A percentile compares a stretch with the other conserved stretches of the same genome.
Conservation (phyloP, 805 yeast genomes). For the Metschnikowia colocasiae region DNA sequence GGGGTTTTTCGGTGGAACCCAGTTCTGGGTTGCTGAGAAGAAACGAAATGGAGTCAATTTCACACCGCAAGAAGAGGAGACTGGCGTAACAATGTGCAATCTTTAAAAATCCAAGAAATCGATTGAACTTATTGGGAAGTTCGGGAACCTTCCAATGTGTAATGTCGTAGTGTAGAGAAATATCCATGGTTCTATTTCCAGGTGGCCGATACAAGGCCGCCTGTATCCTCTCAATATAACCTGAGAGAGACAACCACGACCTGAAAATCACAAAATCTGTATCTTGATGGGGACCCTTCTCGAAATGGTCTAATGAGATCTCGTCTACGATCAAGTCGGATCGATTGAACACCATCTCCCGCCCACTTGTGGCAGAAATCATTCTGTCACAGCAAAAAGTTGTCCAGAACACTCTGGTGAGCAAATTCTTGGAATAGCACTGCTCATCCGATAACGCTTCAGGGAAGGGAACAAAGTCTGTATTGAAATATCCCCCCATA, state of each 20-base stretch:
- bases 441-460: background rate
- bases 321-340: constrained; percentile 2
- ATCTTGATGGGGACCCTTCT: background rate
- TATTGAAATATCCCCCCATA: background rate
- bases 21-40: constrained; percentile 1
- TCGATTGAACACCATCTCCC: constrained; percentile 4
- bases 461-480: background rate
- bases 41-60: constrained; percentile 4
- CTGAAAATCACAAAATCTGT: background rate
- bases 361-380: constrained; percentile 4
- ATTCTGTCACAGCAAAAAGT: constrained; percentile 5
- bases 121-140: background rate
- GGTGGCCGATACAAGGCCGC: constrained; percentile 5
- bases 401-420: constrained; percentile 3
- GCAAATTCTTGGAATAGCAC: constrained; percentile 1
- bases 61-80: constrained; percentile 3
- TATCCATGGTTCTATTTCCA: background rate
- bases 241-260: constrained; percentile 1
- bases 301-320: background rate
- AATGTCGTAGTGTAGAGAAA: background rate
- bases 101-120: background rate
- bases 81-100: constrained; percentile 4
- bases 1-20: background rate
- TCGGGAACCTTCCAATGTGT: background rate
- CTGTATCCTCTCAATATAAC: constrained; percentile 2